Evolutionary conservation across 768 basidiomycete species (phyloP), one percentile per base, ranked within the genome.

Genomic region (Xerocomellus chrysenteron): DNA sequence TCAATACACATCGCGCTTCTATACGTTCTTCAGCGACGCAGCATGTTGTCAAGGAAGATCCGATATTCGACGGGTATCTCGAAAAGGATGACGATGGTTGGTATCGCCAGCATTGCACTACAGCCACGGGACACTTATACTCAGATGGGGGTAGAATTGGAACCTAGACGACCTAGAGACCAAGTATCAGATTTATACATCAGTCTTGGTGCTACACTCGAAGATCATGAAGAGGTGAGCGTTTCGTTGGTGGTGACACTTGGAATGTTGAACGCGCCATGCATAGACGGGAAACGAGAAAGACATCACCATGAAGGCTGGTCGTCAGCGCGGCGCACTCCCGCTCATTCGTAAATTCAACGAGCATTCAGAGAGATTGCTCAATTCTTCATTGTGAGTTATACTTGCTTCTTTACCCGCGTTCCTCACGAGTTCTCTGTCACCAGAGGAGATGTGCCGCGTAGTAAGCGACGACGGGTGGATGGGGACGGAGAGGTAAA

Each of bases 291-390:
- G 92, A 19, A 96, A 96, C 63, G 84, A 87, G 61, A 86, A 82
- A 69, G 97, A 99, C 64, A 68, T 91, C 24, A 98, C 97, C 1
- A 99, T 98, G 97, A 92, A 92, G 69, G 86, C 96, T 14, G 97
- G 97, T 16, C 82, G 88, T 65, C 90, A 97, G 70, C 81, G 86
- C 48, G 88, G 87, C 36, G 90, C 92, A 13, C 73, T 99, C 24
- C 97, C 97, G 0, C 80, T 98, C 46, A 98, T 36, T 61, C 82
- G 96, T 47, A 91, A 95, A 68, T 98, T 99, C 75, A 99, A 98
- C 65, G 94, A 98, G 66, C 97, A 99, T 71, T 97, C 94, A 1
- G 93, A 96, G 63, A 76, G 94, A 61, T 76, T 98, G 11, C 75
- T 98, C 14, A 87, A 89, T 55, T 86, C 91, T 42, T 87, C 90